Evolutionary conservation across 1,284 basidiomycete genomes (phyloP), one percentile per base, ranked within the genome.

Genomic region (Anthracocystis setariae): DNA sequence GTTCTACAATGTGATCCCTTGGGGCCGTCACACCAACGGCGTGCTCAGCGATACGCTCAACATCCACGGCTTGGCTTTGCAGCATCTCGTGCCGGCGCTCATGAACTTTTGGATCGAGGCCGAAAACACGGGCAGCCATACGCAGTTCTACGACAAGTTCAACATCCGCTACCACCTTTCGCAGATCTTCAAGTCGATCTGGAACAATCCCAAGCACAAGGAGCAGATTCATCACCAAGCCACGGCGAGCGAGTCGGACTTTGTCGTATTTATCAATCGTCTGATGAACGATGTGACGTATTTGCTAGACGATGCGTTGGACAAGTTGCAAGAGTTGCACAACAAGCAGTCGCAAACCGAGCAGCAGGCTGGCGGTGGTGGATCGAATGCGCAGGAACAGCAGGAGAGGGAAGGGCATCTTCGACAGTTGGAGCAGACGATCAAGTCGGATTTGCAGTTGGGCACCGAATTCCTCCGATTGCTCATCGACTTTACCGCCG

Each of bases 271-370:
- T 83, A 89, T 94, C 84, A 98, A 99, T 84, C 87, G 98, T 76
- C 91, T 98, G 88, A 97, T 98, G 87, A 98, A 97, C 87, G 96
- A 99, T 80, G 94, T 96, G 44, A 98, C 96, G 1, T 98, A 94
- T 84, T 90, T 98, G 64, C 90, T 99, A 86, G 95, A 98, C 82
- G 96, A 99, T 80, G 95, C 94, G 5, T 86, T 98, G 52, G 90
- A 90, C 73, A 92, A 94, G 77, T 86, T 99, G 48, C 86, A 89
- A 7, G 92, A 94, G 82, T 94, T 98, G 72, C 90, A 92, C 82
- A 88, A 88, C 46, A 90, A 97, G 53, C 91, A 97, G 83, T 85
- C 85, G 0, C 90, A 94, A 83, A 94, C 90, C 5, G 66, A 58
- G 27, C n/a, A 48, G 3, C 25, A 33, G 8, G 89, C 89, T 39